Evolutionary conservation across 257 asterid genomes (phyloP), one percentile per base, ranked within the genome.

Genomic region (Paulownia fortunei): DNA sequence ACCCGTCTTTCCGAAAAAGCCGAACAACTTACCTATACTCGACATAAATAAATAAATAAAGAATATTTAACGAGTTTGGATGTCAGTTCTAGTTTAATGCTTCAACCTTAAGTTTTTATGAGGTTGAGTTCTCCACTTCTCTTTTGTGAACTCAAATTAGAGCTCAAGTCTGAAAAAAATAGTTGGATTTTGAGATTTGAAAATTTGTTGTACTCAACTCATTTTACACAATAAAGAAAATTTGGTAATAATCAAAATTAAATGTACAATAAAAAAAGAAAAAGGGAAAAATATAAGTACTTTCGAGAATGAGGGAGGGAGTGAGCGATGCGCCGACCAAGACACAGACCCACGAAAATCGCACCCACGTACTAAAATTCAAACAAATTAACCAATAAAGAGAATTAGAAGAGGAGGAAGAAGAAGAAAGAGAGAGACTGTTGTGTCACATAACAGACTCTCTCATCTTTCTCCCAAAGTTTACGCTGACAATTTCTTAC

Each of bases 401-500:
- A 49, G 65, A 36, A 46, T 52, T 34, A 51, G 66, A 58, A 12
- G 27, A 58, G n/a, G 67, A 68, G 6, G 47, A 36, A 55, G 4
- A 26, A 39, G 52, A 26, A 26, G 49, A 68, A 27, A 11, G 65
- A 73, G 68, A 26, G 6, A 30, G 18, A 24, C 54, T 79, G 78
- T 79, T 76, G 68, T 15, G 39, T 76, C 46, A 6, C 56, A 42
- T 41, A 76, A 68, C 84, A 23, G 72, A 44, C 36, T 75, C 76
- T 82, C 82, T 78, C 77, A 44, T 76, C 83, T 82, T 79, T 76
- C 77, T 79, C 84, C 84, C 74, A 61, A 80, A 77, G 77, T 44
- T 59, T 67, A 76, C 81, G 79, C 71, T 44, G 19, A 34, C 58
- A 62, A 26, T 36, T 60, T 63, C 71, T 69, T 42, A 8, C 74